Evolutionary conservation across 768 basidiomycete species (phyloP).

Genomic region (Mycena sanguinolenta): DNA sequence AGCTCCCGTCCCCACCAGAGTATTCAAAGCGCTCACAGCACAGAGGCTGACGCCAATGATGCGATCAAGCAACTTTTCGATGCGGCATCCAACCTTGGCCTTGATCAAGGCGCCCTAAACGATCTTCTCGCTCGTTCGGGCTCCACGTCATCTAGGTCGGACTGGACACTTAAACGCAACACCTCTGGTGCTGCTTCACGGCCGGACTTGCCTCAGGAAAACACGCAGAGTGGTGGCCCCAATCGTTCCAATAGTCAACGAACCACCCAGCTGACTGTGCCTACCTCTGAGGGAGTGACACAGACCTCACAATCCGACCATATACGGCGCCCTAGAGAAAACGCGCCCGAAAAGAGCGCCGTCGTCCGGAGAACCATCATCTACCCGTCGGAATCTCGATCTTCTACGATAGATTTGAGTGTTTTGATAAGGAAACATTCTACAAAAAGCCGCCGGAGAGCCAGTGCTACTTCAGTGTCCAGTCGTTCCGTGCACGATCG

Average conservation of each 20-base stretch:
- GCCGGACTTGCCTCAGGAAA: conserved; percentile 47
- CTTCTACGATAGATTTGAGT: conserved; percentile 69
- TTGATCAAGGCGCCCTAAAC: conserved; percentile 79
- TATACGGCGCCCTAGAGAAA: conserved; percentile 57
- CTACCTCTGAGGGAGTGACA: conserved; percentile 37
- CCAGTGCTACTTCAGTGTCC: conserved; percentile 72
- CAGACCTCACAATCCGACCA: conserved; percentile 44
- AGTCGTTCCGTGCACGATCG: conserved; percentile 85
- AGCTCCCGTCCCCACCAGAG: conserved; percentile 27
- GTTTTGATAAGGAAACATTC: conserved; percentile 69
- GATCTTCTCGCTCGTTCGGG: conserved; percentile 80
- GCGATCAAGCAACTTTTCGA: conserved; percentile 82
- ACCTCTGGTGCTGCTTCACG: conserved; percentile 51
- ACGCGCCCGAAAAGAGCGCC: conserved; percentile 56
- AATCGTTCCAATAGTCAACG: conserved; percentile 28
- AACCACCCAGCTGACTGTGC: conserved; percentile 22
- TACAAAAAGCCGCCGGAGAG: conserved; percentile 67
- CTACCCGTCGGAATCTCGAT: conserved; percentile 76
- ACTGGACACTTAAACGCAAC: conserved; percentile 60
- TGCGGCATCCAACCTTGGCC: conserved; percentile 80
- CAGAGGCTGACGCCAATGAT: conserved; percentile 51
- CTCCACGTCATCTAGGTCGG: conserved; percentile 71
- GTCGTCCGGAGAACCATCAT: conserved; percentile 86
- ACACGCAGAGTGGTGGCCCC: conserved; percentile 18
- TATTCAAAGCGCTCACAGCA: conserved; percentile 40